Base-by-base conservation (phyloP, 257 asterid genomes). In the Thymus quinquecostatus region DNA sequence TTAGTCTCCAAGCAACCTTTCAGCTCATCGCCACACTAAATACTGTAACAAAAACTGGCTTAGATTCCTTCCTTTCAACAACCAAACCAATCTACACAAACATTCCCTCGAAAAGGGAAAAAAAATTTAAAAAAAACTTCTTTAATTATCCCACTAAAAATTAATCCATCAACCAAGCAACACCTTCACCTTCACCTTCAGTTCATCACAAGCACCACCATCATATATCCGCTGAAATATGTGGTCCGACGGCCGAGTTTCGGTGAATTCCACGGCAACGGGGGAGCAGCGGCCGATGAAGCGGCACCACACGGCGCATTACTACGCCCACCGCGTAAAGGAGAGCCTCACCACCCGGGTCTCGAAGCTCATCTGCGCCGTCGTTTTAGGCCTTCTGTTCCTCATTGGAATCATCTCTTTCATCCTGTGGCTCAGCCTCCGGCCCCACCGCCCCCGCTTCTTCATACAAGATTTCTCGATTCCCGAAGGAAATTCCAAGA, bases 381-480 rank as follows among this genome's bases (percentile, higher is more conserved):
- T 92, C 13, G 78, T 92, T 33, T 45, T 95, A 41, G 70, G 79
- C 60, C 80, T 89, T 12, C 91, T 95, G 29, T 83, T 86, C 54
- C 66, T 92, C 1, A 57, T 86, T 0, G 98, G 97, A 55, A 69
- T 89, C 61, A 84, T 91, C 64, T 21, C 85, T 0, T 95, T 95
- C 90, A 95, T 95, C 41, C 73, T 95, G 28, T 95, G 97, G 95
- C 89, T 92, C 45, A 88, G 96, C 65, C 70, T 95, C 27, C 92
- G 98, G 13, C 99, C 99, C 38, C 99, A 95, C 77, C 75, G 98
- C 34, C 99, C 99, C 49, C 64, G 96, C 8, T 79, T 95, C 82
- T 82, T 73, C 84, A 36, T 89, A 71, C 81, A 80, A 0, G 85
- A 81, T 1, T 92, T 95, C 72, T 84, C 97, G 0, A 63, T 91